A percentile compares a stretch with the other conserved stretches of the same genome.
phyloP scores from a whole-genome alignment of 768 basidiomycete species.

The Tulasnella sp. region DNA sequence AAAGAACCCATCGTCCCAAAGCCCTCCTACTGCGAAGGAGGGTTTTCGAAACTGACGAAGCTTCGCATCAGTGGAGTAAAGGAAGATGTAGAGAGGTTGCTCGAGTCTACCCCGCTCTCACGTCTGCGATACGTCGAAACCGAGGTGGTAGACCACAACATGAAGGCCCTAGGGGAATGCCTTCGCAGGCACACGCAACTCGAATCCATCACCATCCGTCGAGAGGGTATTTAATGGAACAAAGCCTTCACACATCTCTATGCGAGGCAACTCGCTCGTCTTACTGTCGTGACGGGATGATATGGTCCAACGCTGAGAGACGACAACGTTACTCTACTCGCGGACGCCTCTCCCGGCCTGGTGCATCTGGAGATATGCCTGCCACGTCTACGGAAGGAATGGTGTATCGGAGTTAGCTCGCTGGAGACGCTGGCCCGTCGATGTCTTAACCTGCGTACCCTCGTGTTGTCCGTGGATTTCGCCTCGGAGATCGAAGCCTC shows the following conservation, averaged over 20 bases:
- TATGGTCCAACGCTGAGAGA: background rate
- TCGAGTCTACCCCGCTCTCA: background rate
- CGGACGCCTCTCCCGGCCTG: background rate
- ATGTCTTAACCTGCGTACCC: no score
- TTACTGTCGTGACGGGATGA: background rate
- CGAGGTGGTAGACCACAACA: background rate
- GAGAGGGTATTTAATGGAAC: background rate
- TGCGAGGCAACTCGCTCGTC: background rate
- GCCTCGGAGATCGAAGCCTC: no score
- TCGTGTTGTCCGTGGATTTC: no score
- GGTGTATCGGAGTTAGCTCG: background rate
- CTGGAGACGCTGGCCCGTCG: background rate
- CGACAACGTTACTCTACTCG: no score
- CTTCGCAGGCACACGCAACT: no score
- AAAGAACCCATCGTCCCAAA: background rate
- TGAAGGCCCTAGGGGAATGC: no score
- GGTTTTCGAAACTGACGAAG: background rate
- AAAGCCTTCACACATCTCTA: background rate
- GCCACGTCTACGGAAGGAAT: background rate
- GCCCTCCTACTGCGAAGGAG: background rate
- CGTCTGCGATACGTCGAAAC: background rate
- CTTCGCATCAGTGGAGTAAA: background rate
- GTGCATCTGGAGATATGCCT: background rate
- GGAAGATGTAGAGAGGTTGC: background rate
- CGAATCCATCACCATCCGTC: no score